Evolutionary conservation across 345 rosid genomes (phyloP).

Genomic region (Citrus glauca): DNA sequence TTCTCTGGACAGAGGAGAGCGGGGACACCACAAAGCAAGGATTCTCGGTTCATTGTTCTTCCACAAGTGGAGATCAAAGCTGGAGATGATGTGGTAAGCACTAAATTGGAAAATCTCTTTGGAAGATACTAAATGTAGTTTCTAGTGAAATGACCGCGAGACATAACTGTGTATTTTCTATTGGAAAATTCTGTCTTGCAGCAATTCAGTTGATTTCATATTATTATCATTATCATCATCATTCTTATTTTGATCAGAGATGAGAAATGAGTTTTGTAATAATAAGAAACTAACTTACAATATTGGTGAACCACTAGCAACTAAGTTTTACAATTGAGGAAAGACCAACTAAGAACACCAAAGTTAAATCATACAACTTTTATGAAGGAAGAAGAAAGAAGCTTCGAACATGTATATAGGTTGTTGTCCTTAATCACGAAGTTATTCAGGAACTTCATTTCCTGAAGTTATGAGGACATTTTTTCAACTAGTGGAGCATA

Average conservation of each 20-base stretch:
- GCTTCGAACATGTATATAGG: background rate
- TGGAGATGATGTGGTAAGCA: constrained; percentile 88
- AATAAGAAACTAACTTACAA: background rate
- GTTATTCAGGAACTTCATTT: background rate
- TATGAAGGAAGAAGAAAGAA: background rate
- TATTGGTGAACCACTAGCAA: background rate
- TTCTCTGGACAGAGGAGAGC: constrained; percentile 63
- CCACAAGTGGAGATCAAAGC: constrained; percentile 94
- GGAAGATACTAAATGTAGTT: background rate
- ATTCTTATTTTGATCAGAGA: background rate
- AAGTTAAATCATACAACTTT: background rate
- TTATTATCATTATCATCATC: background rate
- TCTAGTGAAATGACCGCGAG: background rate
- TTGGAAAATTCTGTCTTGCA: background rate
- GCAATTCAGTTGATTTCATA: background rate
- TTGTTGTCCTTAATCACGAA: background rate
- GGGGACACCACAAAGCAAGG: constrained; percentile 64
- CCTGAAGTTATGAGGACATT: background rate
- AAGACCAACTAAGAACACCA: background rate
- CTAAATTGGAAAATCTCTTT: background rate
- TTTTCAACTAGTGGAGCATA: background rate
- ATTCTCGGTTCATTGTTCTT: constrained; percentile 78
- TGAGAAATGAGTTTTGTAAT: background rate
- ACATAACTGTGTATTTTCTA: background rate
- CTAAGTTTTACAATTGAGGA: background rate